Base-by-base conservation (phyloP, 495 filamentous ascomycete species). In the Podospora conica region DNA sequence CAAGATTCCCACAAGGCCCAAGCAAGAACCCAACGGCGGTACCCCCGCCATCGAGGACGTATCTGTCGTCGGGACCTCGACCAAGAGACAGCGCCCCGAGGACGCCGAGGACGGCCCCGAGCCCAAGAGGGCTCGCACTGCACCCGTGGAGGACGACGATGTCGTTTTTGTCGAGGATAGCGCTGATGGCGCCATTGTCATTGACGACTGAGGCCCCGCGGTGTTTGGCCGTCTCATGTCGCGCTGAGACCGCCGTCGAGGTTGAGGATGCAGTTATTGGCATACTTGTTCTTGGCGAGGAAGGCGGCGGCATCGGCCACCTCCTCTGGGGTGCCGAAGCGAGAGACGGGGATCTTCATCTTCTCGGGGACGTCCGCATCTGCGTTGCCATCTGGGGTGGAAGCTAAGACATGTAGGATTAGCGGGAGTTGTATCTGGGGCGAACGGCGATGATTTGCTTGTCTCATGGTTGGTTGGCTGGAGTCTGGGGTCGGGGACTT, bases 181-280 rank as follows among this genome's bases (percentile, higher is more conserved):
- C 68, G 64, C 65, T 33, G 83, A 87, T 56, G 85, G 74, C 70
- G 62, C 65, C 40, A 69, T 15, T 11, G 11, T 56, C 27, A 55
- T 53, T 73, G 31, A 63, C 60, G 72, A 68, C 56, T 62, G 65
- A 27, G 53, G 23, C n/a, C 53, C 7, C 28, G 53, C 25, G 8
- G 2, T 63, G n/a, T 68, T 55, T 25, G 18, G 70, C 31, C 59
- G 57, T 10, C 55, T 74, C 71, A 90, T 21, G 82, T 77, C 15
- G 89, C 90, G 70, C 90, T 92, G 62, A 93, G 71, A 1, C 92
- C 92, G 20, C 92, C 92, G 73, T 96, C 92, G n/a, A 96, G 81
- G 70, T 91, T 93, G 9, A 96, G 81, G 25, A 93, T 83, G 76
- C 91, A 93, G 64, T 93, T 93, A 71, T 93, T 92, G 9, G 90